Conservation (phyloP, 305 asterid species). For the Fraxinus greggii region DNA sequence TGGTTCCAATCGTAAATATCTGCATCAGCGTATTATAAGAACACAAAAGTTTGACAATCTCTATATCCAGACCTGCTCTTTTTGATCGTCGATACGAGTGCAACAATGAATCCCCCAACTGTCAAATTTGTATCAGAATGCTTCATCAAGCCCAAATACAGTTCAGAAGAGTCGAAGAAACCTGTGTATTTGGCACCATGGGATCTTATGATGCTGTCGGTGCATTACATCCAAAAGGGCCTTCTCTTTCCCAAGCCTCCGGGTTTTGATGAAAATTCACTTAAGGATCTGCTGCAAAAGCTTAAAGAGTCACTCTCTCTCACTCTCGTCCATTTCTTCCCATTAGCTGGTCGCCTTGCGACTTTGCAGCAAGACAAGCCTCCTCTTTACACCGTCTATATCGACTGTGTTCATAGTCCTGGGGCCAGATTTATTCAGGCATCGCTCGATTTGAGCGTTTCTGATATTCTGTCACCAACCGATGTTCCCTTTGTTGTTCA, state of each 20-base stretch:
- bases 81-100: not conserved
- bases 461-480: slow-evolving; percentile 32
- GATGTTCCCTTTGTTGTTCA: slow-evolving; percentile 36
- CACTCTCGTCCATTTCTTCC: slow-evolving; percentile 37
- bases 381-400: slow-evolving; percentile 17
- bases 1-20: not conserved
- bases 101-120: slow-evolving; percentile 15
- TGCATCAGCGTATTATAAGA: not conserved
- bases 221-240: slow-evolving; percentile 38
- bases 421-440: slow-evolving; percentile 41
- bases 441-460: slow-evolving; percentile 13
- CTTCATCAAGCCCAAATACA: slow-evolving; percentile 30
- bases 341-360: slow-evolving; percentile 36
- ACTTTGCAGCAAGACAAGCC: slow-evolving; percentile 33
- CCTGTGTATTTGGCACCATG: slow-evolving; percentile 30
- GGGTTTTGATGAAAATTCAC: slow-evolving; percentile 8
- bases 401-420: slow-evolving; percentile 27
- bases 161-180: slow-evolving; percentile 25
- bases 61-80: not conserved
- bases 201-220: slow-evolving; percentile 31
- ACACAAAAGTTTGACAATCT: not conserved
- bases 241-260: slow-evolving; percentile 34
- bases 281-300: slow-evolving; percentile 12
- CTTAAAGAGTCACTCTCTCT: slow-evolving; percentile 39
- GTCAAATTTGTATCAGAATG: slow-evolving; percentile 31